A percentile compares a stretch with the other conserved stretches of the same genome.
phyloP scores from a whole-genome alignment of 495 filamentous ascomycete species.

The Neurospora sp. region DNA sequence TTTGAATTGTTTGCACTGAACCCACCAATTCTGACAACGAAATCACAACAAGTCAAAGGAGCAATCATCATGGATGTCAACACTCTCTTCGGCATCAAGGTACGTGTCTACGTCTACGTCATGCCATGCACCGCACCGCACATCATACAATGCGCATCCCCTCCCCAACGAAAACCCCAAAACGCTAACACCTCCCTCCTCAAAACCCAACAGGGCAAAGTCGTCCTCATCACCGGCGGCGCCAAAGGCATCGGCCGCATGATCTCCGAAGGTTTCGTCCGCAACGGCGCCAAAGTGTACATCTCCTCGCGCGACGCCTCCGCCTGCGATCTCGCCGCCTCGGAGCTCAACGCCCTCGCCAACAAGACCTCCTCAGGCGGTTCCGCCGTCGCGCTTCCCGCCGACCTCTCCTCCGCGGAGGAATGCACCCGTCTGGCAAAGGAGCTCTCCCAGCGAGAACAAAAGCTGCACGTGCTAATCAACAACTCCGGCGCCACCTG shows the following conservation, averaged over 20 bases:
- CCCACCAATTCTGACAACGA: not conserved
- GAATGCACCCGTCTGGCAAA: slow-evolving; percentile 54
- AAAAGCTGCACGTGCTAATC: slow-evolving; percentile 60
- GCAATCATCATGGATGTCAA: slow-evolving; percentile 40
- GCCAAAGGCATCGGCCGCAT: slow-evolving; percentile 62
- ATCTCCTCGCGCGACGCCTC: slow-evolving; percentile 59
- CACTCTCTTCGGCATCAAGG: slow-evolving; percentile 50
- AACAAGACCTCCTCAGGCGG: slow-evolving; percentile 1
- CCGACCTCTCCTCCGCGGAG: slow-evolving; percentile 25
- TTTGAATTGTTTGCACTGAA: not conserved
- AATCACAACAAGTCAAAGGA: not conserved
- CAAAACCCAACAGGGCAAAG: slow-evolving; percentile 22
- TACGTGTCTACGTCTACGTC: slow-evolving; percentile 17
- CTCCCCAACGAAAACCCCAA: not conserved
- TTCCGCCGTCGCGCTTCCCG: slow-evolving; percentile 25
- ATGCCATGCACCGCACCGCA: not conserved
- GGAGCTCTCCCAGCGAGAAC: slow-evolving; percentile 50
- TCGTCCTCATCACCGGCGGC: slow-evolving; percentile 33
- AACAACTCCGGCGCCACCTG: slow-evolving; percentile 80
- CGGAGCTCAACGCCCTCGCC: slow-evolving; percentile 17
- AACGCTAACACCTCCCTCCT: not conserved
- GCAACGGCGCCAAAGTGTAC: slow-evolving; percentile 74
- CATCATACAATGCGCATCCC: not conserved
- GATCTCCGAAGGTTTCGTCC: slow-evolving; percentile 70
- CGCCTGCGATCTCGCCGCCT: slow-evolving; percentile 21